phyloP scores from a whole-genome alignment of 129 eudicot genomes.

The Saussurea involucrata region DNA sequence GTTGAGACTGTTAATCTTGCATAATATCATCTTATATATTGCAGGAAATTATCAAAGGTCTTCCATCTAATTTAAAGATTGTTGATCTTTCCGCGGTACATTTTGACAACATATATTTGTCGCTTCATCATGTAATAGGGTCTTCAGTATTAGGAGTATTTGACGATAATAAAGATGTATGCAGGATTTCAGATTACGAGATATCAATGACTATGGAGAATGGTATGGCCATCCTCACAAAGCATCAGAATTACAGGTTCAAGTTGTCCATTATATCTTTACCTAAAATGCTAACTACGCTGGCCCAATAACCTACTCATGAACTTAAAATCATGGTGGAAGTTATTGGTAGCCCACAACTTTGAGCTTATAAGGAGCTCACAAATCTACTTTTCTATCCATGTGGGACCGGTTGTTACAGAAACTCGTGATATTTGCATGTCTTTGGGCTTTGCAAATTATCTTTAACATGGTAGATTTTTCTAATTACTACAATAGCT shows the following conservation, averaged over 20 bases:
- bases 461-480: not conserved
- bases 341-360: not conserved
- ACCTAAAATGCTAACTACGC: not conserved
- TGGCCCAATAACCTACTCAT: not conserved
- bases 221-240: constrained; percentile 99
- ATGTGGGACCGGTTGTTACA: not conserved
- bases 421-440: constrained; percentile 1
- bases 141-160: not conserved
- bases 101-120: not conserved
- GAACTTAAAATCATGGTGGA: not conserved
- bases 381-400: not conserved
- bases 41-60: constrained; percentile 92
- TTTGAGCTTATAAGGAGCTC: not conserved
- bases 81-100: constrained; percentile 98
- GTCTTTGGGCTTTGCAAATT: constrained; percentile 8
- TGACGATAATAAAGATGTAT: constrained; percentile 8
- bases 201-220: constrained; percentile 76
- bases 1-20: not conserved
- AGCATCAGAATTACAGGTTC: constrained; percentile 86
- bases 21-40: not conserved
- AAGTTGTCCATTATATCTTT: not conserved
- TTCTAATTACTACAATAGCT: not conserved
- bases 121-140: not conserved
- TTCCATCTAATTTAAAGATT: constrained; percentile 69
- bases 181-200: constrained; percentile 89